Base-by-base conservation (phyloP, 305 asterid species). In the Fraxinus paxiana region DNA sequence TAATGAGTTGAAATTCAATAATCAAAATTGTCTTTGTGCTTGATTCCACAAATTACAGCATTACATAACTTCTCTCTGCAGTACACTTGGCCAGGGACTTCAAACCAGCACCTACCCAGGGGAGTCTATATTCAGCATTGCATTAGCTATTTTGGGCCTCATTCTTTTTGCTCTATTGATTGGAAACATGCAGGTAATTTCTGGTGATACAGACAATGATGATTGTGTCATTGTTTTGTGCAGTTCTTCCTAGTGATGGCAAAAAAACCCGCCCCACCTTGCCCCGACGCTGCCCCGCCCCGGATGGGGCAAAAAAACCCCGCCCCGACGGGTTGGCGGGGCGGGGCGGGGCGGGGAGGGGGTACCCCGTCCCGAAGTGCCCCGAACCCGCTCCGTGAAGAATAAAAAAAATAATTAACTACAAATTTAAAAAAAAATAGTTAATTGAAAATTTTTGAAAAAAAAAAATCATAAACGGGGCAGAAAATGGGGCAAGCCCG, bases 31-130 rank as follows among this genome's bases (percentile, higher is more conserved):
- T 8, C n/a, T n/a, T n/a, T n/a, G n/a, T n/a, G 26, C 28, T 82
- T 35, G 72, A 59, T 18, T 22, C 75, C 73, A 30, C 46, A 28
- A 72, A 31, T 65, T 59, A 77, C 8, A 34, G 8, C 54, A 73
- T 79, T 15, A 75, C 31, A 48, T 17, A 18, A 75, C 75, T 87
- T 85, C 81, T 22, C 76, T 35, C 71, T 83, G 87, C 95, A 96
- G 99, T 88, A 96, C 99, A 37, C 99, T 96, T 82, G 99, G 99
- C 51, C 99, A 96, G 87, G 99, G 99, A 81, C 98, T 96, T 83
- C 82, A 96, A 85, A 96, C 98, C 81, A 96, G 99, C 86, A 96
- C 98, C 73, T 96, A 85, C 84, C 94, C 94, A 26, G 99, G 99
- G 80, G 99, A 96, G 91, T 91, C 97, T 65, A 83, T 96, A 79